Base-by-base conservation (phyloP, 805 yeast genomes). In the Peterozyma toletana region DNA sequence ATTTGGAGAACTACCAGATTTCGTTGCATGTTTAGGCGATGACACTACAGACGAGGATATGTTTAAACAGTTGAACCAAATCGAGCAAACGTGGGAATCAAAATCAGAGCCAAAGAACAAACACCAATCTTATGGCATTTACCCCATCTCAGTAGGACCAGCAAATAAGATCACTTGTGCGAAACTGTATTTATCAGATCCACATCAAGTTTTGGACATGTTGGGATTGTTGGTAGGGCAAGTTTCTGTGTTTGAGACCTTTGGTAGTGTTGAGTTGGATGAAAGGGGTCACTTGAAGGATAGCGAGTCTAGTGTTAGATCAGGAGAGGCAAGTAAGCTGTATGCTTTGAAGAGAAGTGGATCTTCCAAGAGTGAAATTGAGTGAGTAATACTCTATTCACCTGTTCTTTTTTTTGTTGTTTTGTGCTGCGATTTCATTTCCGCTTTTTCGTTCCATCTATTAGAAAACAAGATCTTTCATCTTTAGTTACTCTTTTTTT, bases 1-100 rank as follows among this genome's bases (percentile, higher is more conserved):
- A 1, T 42, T 38, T 13, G 73, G 70, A 1, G 70, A 75, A 41
- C 67, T 78, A 42, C 93, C 96, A 0, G 96, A 87, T 55, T 91
- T 93, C 57, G 77, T 86, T 35, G 63, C 91, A 43, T 93, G 98
- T 66, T 64, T 88, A 37, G 99, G 99, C 41, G 99, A 93, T 62
- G 99, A 93, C 61, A 73, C 83, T 36, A 93, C 99, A 0, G 99
- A 93, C 62, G 99, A 93, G 62, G 99, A 93, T 57, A 93, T 93
- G 99, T 93, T 93, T 62, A 73, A 70, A 47, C 83, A 91, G 27
- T 68, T 93, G 54, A 77, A 80, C 45, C 69, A 67, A 2, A 77
- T 86, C 51, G 88, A 83, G 53, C 55, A 58, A 2, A 56, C 62
- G 21, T 78, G 84, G 83, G 65, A 63, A 47, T 59, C 58, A 9